phyloP scores from a whole-genome alignment of 805 yeast species.

The Candida odintsovae region DNA sequence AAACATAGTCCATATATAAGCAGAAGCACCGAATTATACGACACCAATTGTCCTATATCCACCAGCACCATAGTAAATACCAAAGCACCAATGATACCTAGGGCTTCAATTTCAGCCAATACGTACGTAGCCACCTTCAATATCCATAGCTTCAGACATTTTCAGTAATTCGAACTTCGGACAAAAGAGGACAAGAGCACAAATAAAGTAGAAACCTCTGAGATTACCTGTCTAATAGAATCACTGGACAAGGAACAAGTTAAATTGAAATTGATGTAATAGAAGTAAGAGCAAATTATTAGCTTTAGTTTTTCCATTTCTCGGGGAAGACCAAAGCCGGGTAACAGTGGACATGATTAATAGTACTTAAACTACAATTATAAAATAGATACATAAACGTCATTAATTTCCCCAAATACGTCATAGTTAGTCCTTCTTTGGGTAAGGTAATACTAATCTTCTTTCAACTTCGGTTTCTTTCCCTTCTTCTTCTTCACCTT shows the following conservation, averaged over 20 bases:
- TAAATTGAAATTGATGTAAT: too few relatives aligned
- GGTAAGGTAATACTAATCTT: constrained; percentile 74
- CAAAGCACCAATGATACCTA: neutral
- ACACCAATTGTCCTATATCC: neutral
- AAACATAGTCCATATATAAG: neutral
- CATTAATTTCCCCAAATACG: too few relatives aligned
- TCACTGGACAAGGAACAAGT: too few relatives aligned
- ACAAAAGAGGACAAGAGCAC: too few relatives aligned
- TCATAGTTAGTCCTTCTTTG: constrained; percentile 26
- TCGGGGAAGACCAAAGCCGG: neutral
- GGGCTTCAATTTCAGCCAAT: neutral
- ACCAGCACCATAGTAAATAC: neutral
- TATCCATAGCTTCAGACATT: constrained; percentile 6
- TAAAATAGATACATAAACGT: neutral
- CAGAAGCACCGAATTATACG: neutral
- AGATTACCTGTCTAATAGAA: too few relatives aligned
- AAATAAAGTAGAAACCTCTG: too few relatives aligned
- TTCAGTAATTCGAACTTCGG: neutral
- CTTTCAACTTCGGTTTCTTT: constrained; percentile 93
- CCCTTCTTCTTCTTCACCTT: constrained; percentile 95
- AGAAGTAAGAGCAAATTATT: too few relatives aligned
- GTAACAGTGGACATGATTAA: too few relatives aligned
- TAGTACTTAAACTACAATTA: too few relatives aligned
- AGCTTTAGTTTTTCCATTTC: too few relatives aligned
- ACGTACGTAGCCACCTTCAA: constrained; percentile 2